phyloP scores from a whole-genome alignment of 768 basidiomycete species.

The Termitomyces sp. region DNA sequence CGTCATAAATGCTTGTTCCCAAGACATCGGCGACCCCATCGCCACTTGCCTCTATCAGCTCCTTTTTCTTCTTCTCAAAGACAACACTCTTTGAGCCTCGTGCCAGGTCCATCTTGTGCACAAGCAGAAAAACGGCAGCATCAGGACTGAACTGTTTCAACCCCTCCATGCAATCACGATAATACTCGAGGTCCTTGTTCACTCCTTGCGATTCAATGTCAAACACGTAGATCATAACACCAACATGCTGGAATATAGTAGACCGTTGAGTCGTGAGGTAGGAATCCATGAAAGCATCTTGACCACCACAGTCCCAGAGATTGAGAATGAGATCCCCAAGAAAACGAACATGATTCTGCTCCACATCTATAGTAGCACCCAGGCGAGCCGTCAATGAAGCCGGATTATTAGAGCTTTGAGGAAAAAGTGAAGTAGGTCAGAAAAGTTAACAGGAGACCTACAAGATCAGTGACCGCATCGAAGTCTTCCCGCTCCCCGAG shows the following conservation, averaged over 20 bases:
- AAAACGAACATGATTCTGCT: constrained; percentile 96
- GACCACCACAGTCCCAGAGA: constrained; percentile 98
- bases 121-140: constrained; percentile 81
- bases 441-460: constrained; percentile 34
- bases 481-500: constrained; percentile 91
- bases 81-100: constrained; percentile 50
- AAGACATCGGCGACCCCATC: constrained; percentile 65
- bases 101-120: constrained; percentile 98
- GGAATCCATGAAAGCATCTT: constrained; percentile 96
- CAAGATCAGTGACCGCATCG: constrained; percentile 99
- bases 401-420: constrained; percentile 83
- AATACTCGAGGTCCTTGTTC: constrained; percentile 85
- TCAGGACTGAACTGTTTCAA: constrained; percentile 73
- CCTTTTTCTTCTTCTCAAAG: constrained; percentile 69
- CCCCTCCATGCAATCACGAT: constrained; percentile 84
- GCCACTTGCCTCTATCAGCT: constrained; percentile 65
- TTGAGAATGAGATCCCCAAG: constrained; percentile 94
- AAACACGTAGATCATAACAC: constrained; percentile 97
- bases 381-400: constrained; percentile 87
- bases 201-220: constrained; percentile 87
- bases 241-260: constrained; percentile 96
- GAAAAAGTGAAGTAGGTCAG: constrained; percentile 2
- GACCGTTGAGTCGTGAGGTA: constrained; percentile 88
- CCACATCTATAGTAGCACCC: constrained; percentile 96
- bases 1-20: constrained; percentile 95